These are phyloP conservation scores for Chlorella sp. DNA, from an alignment of 139 green algal species.

Conservation along the genomic window DNA sequence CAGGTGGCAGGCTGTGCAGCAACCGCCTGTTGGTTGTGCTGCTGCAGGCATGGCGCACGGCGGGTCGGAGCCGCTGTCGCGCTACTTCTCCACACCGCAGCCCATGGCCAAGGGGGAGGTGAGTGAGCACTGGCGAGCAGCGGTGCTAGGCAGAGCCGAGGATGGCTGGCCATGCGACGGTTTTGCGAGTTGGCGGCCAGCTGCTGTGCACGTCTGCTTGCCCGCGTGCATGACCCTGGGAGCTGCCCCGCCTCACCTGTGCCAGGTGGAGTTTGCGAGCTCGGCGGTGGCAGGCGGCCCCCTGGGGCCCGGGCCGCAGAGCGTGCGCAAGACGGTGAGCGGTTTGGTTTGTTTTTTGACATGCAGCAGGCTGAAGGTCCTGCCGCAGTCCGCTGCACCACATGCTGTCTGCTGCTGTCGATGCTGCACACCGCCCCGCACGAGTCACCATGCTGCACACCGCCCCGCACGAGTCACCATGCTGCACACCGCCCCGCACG, in stretches of 20 bases:
- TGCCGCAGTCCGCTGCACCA: no score
- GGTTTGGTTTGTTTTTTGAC: no score
- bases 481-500: no score
- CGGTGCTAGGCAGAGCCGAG: background rate
- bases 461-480: no score
- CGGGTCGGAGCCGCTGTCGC: constrained; percentile 4
- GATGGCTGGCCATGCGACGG: no score
- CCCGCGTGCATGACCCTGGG: no score
- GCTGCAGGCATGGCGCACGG: constrained; percentile 2
- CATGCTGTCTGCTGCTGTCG: no score
- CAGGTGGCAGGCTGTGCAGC: no score
- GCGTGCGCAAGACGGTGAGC: constrained; percentile 12
- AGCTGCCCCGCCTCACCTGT: background rate
- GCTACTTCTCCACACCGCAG: constrained; percentile 37
- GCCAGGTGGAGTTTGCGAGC: background rate
- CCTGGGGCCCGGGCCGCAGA: background rate
- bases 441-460: no score
- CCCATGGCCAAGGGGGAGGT: background rate
- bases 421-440: no score
- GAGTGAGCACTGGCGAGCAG: background rate
- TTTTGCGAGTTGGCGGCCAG: background rate
- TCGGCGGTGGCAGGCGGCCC: background rate
- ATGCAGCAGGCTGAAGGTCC: no score
- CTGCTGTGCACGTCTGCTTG: background rate
- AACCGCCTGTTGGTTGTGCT: no score